Percentiles rank a stretch among this genome's conserved stretches.
phyloP scores from a whole-genome alignment of 2,329 filamentous ascomycete species.

The Whalleya microplaca region DNA sequence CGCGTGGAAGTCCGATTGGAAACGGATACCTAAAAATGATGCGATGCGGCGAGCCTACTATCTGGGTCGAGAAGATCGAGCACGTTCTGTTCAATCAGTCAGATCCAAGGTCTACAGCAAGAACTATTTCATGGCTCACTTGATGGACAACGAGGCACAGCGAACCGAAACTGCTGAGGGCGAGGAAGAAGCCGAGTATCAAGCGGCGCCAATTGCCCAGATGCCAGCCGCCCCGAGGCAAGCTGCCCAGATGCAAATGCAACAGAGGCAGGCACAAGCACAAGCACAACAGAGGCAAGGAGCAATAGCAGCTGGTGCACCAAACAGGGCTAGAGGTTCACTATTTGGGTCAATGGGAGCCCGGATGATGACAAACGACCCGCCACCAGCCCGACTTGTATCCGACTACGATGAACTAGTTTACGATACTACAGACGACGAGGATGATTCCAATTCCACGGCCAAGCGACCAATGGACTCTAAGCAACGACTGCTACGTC shows the following conservation, averaged over 20 bases:
- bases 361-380: no score
- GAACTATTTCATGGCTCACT: conserved; percentile 51
- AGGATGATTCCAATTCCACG: conserved; percentile 14
- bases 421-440: conserved; percentile 5
- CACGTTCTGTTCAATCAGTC: conserved; percentile 33
- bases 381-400: conserved; percentile 1
- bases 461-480: conserved; percentile 43
- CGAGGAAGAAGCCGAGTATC: conserved; percentile 44
- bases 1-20: conserved; percentile 42
- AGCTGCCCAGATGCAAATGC: neutral
- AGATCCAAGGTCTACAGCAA: conserved; percentile 40
- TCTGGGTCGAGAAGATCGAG: conserved; percentile 30
- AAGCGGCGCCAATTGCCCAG: neutral
- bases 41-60: conserved; percentile 41
- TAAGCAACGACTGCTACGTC: conserved; percentile 53
- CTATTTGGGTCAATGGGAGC: no score
- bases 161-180: conserved; percentile 35
- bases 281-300: no score
- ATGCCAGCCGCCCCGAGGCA: neutral
- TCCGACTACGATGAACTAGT: conserved; percentile 5
- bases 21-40: conserved; percentile 37
- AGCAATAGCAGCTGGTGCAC: no score
- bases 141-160: conserved; percentile 41
- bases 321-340: no score
- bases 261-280: neutral